Percentiles rank a stretch among this genome's conserved stretches.
Conservation (phyloP, 208 protist genomes). For the Leishmania braziliensis region DNA sequence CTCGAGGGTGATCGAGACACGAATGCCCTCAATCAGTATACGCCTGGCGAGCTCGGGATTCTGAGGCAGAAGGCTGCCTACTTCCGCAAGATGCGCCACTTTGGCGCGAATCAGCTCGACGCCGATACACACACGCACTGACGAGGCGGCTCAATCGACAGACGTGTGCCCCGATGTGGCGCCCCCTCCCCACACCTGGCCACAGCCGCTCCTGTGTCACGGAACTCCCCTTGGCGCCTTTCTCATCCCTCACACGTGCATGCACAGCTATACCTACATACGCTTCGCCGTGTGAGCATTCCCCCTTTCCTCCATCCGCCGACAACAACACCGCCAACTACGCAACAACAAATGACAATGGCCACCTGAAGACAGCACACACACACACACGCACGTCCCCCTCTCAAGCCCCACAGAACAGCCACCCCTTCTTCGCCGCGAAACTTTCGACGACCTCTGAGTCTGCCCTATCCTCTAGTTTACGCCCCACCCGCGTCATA, state of each 20-base stretch:
- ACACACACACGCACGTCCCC: background rate
- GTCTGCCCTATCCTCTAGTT: no score
- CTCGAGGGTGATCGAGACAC: slow-evolving; percentile 34
- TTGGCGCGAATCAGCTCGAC: slow-evolving; percentile 78
- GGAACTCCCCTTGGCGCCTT: background rate
- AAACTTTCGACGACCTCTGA: no score
- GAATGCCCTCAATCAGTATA: slow-evolving; percentile 52
- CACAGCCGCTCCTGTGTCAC: background rate
- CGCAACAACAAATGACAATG: background rate
- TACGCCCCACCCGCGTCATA: background rate
- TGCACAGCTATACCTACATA: background rate
- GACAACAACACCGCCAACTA: background rate
- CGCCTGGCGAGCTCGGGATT: slow-evolving; percentile 71
- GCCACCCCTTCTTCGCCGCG: background rate
- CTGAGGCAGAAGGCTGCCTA: slow-evolving; percentile 84
- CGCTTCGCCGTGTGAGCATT: background rate
- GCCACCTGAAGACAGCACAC: background rate
- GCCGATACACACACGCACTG: slow-evolving; percentile 77
- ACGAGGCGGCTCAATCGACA: background rate
- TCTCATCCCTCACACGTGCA: background rate
- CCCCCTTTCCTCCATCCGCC: background rate
- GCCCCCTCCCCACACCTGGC: background rate
- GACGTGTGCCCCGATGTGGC: background rate
- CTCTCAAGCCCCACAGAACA: background rate
- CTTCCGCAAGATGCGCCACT: slow-evolving; percentile 80